Base-by-base conservation (phyloP, 768 basidiomycete genomes). In the Guyanaporus albipodus region DNA sequence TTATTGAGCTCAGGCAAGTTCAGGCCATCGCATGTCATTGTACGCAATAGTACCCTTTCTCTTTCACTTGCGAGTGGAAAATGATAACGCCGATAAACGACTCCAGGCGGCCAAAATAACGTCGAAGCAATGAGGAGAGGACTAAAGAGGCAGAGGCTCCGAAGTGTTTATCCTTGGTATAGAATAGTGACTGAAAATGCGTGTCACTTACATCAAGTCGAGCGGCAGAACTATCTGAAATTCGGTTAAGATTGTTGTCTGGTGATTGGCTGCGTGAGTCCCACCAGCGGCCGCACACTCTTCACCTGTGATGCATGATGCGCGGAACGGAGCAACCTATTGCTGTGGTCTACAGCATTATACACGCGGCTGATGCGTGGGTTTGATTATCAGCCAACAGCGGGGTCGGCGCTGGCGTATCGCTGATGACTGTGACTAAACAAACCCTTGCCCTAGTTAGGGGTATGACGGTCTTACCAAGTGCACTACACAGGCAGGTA, bases 401-500 rank as follows among this genome's bases (percentile, higher is more conserved):
- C 38, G 32, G 35, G 15, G 39, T 19, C 27, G 36, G 17, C 50
- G 52, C 49, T 52, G 50, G 39, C 44, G 27, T 21, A 34, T 55
- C 56, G 42, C 52, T 52, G 53, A 8, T 14, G 21, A 24, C 4
- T 15, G 37, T 33, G 24, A 33, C 23, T 12, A 31, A 42, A 24
- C 18, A 32, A 37, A 18, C 38, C 29, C 31, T 38, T 42, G 42
- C 21, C 43, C 17, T 29, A 14, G 44, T 43, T 46, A 60, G 58
- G 61, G n/a, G 60, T 18, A 31, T 23, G 38, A 33, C 28, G 38
- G 37, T 33, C 27, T 29, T 27, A 34, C 18, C 18, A 22, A 6
- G 6, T 44, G 21, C 15, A 28, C 34, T 31, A n/a, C 11, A 38
- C 48, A 44, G 32, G 60, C 59, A 57, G 48, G 60, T 11, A 46